A percentile compares a stretch with the other conserved stretches of the same genome.
These are phyloP conservation scores for Priceomyces medius DNA, from an alignment of 805 yeast genomes.

Conservation along the genomic window DNA sequence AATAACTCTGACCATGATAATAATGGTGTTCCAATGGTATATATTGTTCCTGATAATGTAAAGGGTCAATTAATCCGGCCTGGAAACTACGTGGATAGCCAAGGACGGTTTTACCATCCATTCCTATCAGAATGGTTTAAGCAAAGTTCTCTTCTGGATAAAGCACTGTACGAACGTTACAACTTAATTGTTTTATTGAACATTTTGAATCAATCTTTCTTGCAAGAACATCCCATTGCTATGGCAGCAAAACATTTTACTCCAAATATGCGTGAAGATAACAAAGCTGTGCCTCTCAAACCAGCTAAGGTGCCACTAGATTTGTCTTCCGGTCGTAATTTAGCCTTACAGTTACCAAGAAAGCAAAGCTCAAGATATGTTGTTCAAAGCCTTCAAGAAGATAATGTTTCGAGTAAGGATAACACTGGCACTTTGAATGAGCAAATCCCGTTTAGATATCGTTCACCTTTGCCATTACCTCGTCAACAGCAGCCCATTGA, in stretches of 20 bases:
- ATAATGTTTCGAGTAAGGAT: neutral
- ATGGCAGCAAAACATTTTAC: constrained; percentile 6
- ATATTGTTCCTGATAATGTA: constrained; percentile 53
- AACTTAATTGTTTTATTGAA: constrained; percentile 22
- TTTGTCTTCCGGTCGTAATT: constrained; percentile 13
- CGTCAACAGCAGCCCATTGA: neutral
- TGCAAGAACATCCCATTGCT: constrained; percentile 45
- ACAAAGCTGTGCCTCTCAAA: constrained; percentile 11
- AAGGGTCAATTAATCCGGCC: constrained; percentile 48
- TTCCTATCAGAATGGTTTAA: constrained; percentile 57
- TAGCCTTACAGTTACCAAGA: constrained; percentile 4
- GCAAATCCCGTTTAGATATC: constrained; percentile 26
- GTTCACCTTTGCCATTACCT: constrained; percentile 32
- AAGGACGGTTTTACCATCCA: constrained; percentile 73
- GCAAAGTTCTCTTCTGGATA: constrained; percentile 10
- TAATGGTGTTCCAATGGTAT: constrained; percentile 59
- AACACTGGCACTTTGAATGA: neutral
- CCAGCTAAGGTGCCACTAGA: constrained; percentile 14
- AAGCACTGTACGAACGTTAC: constrained; percentile 12
- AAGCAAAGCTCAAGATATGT: neutral
- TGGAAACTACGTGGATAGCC: constrained; percentile 65
- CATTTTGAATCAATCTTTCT: constrained; percentile 21
- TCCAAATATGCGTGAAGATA: neutral
- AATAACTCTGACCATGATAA: constrained; percentile 11
- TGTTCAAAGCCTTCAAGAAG: too few species aligned